Conservation (phyloP, 441 rosid species). For the Populus trichocarpa region DNA sequence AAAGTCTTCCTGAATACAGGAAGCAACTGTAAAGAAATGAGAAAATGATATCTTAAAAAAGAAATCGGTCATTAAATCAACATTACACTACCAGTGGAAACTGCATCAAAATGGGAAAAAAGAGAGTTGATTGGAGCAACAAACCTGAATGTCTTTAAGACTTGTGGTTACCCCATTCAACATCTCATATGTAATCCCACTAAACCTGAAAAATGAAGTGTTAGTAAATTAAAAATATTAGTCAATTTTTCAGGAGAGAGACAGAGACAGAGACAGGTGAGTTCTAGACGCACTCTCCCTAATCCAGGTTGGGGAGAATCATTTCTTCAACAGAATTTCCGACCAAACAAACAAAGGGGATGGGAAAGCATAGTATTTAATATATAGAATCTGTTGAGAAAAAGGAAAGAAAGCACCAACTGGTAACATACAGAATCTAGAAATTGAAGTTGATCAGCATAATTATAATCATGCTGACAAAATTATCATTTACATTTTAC, state of each 20-base stretch:
- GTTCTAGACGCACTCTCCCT: neutral
- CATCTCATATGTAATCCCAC: slow-evolving; percentile 88
- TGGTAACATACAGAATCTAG: neutral
- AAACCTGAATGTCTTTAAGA: slow-evolving; percentile 62
- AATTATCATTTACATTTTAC: neutral
- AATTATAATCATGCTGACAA: neutral
- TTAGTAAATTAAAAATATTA: neutral
- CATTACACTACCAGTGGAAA: neutral
- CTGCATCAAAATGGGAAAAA: neutral
- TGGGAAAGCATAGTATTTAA: neutral
- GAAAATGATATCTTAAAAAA: slow-evolving; percentile 18
- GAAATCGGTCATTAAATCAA: slow-evolving; percentile 5
- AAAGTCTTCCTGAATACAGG: slow-evolving; percentile 70
- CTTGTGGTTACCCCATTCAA: slow-evolving; percentile 73
- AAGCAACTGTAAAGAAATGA: slow-evolving; percentile 23
- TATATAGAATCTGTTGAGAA: neutral
- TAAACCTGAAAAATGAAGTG: slow-evolving; percentile 52
- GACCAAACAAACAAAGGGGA: neutral
- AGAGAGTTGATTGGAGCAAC: neutral
- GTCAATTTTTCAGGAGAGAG: neutral
- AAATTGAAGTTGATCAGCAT: neutral
- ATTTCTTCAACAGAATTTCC: neutral
- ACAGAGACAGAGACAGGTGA: neutral
- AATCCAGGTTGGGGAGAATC: neutral
- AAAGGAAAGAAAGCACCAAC: neutral